These are phyloP conservation scores for Gossypium rotundifolium DNA, from an alignment of 345 rosid species.

Conservation along the genomic window DNA sequence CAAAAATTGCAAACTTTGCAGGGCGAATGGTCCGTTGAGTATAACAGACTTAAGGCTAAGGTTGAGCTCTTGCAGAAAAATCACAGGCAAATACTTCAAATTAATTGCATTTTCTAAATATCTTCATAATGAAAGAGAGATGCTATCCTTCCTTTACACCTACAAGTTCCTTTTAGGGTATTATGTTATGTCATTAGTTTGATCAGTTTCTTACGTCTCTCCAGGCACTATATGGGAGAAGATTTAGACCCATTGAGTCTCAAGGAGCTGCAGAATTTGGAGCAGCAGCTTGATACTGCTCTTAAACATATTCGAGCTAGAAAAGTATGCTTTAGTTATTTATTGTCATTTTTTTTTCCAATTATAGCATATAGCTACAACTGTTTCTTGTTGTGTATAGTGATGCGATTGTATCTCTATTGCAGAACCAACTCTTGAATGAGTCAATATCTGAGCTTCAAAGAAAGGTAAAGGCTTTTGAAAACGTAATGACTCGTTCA, in stretches of 20 bases:
- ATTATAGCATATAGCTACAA: neutral
- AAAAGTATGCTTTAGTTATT: conserved; percentile 39
- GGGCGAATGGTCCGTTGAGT: conserved; percentile 75
- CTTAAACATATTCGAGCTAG: conserved; percentile 70
- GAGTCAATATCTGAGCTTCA: conserved; percentile 79
- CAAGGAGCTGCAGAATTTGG: conserved; percentile 75
- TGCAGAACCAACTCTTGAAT: conserved; percentile 80
- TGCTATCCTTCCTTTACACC: neutral
- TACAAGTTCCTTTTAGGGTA: neutral
- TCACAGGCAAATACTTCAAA: conserved; percentile 43
- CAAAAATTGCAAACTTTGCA: conserved; percentile 11
- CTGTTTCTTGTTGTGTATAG: neutral
- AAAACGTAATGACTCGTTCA: neutral
- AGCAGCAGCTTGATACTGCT: conserved; percentile 86
- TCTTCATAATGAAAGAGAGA: too few relatives aligned
- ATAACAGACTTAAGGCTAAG: conserved; percentile 73
- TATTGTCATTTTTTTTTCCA: neutral
- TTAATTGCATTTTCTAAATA: neutral
- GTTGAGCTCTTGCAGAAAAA: conserved; percentile 75
- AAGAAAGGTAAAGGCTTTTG: conserved; percentile 43
- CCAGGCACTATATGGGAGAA: conserved; percentile 85
- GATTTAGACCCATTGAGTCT: conserved; percentile 60
- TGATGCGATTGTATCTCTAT: neutral
- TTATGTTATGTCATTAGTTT: neutral
- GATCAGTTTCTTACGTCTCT: neutral